phyloP scores from a whole-genome alignment of 2,329 filamentous ascomycete species.

The Verticillium tricorpus region DNA sequence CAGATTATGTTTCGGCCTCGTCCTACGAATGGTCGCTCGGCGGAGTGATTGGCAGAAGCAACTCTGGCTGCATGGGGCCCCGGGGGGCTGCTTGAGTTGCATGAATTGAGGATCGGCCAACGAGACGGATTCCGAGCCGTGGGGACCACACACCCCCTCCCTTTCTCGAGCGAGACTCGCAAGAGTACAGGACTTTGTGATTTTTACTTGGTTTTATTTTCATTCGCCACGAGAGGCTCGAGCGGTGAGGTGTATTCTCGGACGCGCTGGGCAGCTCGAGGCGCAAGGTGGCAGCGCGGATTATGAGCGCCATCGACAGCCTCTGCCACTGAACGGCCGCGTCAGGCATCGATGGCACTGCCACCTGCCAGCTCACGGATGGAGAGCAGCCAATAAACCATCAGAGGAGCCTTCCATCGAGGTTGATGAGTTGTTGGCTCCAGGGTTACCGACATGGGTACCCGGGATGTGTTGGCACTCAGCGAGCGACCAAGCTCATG shows the following conservation, averaged over 20 bases:
- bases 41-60: constrained; percentile 2
- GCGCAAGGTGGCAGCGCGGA: neutral
- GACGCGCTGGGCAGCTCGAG: neutral
- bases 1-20: neutral
- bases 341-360: constrained; percentile 9
- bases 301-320: neutral
- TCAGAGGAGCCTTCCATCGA: constrained; percentile 6
- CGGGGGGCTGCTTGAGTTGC: neutral
- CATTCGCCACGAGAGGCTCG: neutral
- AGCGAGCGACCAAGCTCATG: constrained; percentile 14
- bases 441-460: constrained; percentile 8
- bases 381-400: constrained; percentile 10
- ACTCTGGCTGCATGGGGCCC: neutral
- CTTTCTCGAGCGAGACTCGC: no score
- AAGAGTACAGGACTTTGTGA: no score
- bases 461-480: constrained; percentile 21
- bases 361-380: constrained; percentile 7
- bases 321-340: neutral
- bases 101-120: no score
- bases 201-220: no score
- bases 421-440: constrained; percentile 9
- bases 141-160: no score
- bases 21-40: neutral
- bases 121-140: no score
- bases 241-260: neutral